phyloP scores from a whole-genome alignment of 352 stramenopile species.

The Pythium diclinum region DNA sequence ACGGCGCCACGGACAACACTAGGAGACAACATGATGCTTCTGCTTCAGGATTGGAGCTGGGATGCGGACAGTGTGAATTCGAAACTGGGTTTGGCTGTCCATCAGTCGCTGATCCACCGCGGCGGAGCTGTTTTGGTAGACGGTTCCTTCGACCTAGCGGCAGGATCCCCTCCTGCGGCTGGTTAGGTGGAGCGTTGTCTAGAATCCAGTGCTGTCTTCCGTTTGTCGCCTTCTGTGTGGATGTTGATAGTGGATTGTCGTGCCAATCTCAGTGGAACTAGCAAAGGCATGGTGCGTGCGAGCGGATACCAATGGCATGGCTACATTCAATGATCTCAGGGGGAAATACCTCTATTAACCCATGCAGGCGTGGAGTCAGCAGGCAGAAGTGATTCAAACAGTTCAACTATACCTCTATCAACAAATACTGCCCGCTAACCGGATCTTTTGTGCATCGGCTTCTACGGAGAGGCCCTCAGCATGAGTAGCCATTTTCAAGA shows the following conservation, averaged over 20 bases:
- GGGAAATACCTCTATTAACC: not conserved
- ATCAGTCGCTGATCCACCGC: not conserved
- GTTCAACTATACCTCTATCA: not conserved
- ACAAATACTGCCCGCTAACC: not conserved
- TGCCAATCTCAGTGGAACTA: not conserved
- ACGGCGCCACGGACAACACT: not conserved
- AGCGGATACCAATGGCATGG: not conserved
- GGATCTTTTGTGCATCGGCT: not conserved
- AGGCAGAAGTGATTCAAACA: not conserved
- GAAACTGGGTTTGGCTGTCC: not conserved
- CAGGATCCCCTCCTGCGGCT: not conserved
- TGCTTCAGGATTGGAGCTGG: not conserved
- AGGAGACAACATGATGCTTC: not conserved
- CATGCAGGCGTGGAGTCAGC: not conserved
- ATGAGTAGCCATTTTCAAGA: not conserved
- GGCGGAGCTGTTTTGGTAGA: not conserved
- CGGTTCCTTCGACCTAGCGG: not conserved
- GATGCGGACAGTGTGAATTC: not conserved
- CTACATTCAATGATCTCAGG: not conserved
- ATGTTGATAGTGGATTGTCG: not conserved
- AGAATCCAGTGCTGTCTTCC: not conserved
- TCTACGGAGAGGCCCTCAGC: not conserved
- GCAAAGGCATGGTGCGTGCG: not conserved
- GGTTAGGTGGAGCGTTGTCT: not conserved
- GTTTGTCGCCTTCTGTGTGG: not conserved